phyloP scores from a whole-genome alignment of 1,284 basidiomycete species.

The Ceratobasidium sp. region DNA sequence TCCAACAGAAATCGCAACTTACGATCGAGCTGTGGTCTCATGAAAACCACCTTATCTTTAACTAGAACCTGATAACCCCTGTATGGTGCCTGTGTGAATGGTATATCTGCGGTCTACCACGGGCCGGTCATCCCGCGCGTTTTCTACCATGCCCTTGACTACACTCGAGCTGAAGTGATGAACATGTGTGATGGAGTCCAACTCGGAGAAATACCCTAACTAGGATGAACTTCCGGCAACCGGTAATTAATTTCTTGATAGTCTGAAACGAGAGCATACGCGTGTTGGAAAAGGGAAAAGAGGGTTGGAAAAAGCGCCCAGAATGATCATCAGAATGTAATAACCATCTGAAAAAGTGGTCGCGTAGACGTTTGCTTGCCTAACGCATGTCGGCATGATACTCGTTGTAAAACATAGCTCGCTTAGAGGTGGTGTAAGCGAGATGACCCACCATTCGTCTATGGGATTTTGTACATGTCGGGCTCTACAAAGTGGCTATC shows the following conservation, averaged over 20 bases:
- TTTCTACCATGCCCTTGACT: neutral
- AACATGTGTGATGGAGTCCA: neutral
- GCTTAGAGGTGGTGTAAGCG: neutral
- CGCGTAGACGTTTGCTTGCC: neutral
- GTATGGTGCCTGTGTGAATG: neutral
- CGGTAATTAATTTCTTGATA: neutral
- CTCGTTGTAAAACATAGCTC: neutral
- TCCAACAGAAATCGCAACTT: neutral
- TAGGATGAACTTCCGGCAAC: neutral
- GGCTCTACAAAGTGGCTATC: too few species aligned
- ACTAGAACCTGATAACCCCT: neutral
- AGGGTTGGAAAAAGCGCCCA: neutral
- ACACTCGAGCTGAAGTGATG: neutral
- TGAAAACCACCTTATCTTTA: neutral
- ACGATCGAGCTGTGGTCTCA: neutral
- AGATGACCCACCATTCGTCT: neutral
- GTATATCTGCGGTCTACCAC: neutral
- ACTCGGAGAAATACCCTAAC: too few species aligned
- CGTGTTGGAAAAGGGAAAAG: neutral
- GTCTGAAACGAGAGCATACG: neutral
- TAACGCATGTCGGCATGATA: neutral
- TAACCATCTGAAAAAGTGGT: neutral
- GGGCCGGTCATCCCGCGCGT: neutral
- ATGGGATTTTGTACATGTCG: too few species aligned
- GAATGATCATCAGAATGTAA: conserved; percentile 9